Conservation (phyloP, 768 basidiomycete species). For the Phaeotremella fagi region DNA sequence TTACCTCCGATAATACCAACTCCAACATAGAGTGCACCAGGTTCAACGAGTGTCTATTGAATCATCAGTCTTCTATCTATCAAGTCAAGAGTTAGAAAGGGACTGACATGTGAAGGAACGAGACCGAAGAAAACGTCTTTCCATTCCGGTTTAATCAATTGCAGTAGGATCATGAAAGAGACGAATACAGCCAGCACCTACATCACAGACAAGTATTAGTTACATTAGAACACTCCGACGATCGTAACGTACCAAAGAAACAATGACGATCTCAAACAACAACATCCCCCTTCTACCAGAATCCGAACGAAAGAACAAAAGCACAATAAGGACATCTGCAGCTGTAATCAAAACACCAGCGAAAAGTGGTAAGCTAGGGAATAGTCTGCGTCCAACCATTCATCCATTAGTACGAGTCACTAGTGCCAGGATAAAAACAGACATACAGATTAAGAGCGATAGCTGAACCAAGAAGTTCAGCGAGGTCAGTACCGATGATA, state of each 20-base stretch:
- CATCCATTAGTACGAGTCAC: neutral
- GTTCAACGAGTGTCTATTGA: conserved; percentile 38
- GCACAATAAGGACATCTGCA: conserved; percentile 46
- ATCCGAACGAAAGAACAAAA: conserved; percentile 47
- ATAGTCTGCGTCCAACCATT: conserved; percentile 31
- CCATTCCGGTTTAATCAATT: conserved; percentile 69
- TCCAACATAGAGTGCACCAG: conserved; percentile 48
- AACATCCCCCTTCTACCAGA: conserved; percentile 46
- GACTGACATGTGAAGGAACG: conserved; percentile 61
- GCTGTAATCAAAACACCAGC: conserved; percentile 49
- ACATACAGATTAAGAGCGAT: conserved; percentile 65
- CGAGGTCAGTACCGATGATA: conserved; percentile 72
- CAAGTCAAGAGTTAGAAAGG: neutral
- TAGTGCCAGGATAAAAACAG: too few relatives aligned
- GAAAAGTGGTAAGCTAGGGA: conserved; percentile 46
- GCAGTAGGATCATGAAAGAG: conserved; percentile 72
- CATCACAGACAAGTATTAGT: neutral
- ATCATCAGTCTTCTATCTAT: neutral
- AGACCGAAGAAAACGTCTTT: conserved; percentile 67
- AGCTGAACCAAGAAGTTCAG: conserved; percentile 74
- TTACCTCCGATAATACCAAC: conserved; percentile 46
- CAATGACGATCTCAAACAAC: conserved; percentile 48
- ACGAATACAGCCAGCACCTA: conserved; percentile 62
- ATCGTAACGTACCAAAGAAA: conserved; percentile 31
- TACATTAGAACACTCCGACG: too few relatives aligned